These are phyloP conservation scores for Cordyceps javanica DNA, from an alignment of 2,329 filamentous ascomycete species.

Conservation along the genomic window DNA sequence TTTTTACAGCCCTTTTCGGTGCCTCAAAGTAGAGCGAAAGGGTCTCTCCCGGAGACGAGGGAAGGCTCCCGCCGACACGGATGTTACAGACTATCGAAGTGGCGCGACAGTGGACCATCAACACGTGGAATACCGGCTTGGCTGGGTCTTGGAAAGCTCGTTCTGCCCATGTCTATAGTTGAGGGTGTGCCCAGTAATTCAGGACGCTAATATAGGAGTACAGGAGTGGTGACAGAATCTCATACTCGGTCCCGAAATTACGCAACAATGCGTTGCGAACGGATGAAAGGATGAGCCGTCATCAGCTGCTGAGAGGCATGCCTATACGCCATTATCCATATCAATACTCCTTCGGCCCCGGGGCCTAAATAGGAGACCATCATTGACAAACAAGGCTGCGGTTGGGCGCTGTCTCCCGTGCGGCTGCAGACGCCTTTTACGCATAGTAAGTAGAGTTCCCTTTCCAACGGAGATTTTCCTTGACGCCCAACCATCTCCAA, in stretches of 20 bases:
- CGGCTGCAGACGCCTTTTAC: not conserved
- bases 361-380: not conserved
- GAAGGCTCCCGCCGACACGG: not conserved
- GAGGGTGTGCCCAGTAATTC: not conserved
- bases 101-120: constrained; percentile 8
- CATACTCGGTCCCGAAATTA: not conserved
- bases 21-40: not conserved
- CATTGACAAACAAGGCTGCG: not conserved
- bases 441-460: no score
- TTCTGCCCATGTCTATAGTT: not conserved
- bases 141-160: not conserved
- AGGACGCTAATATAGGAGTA: not conserved
- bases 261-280: not conserved
- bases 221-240: not conserved
- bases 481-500: not conserved
- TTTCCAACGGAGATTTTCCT: not conserved
- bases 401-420: not conserved
- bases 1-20: not conserved
- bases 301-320: not conserved
- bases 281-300: not conserved
- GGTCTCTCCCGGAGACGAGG: not conserved
- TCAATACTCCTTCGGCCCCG: not conserved
- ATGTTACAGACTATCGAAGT: constrained; percentile 8
- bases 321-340: not conserved
- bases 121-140: constrained; percentile 9